Evolutionary conservation across 306 rosid species (phyloP), one percentile per base, ranked within the genome.

Genomic region (Acacia crassicarpa): DNA sequence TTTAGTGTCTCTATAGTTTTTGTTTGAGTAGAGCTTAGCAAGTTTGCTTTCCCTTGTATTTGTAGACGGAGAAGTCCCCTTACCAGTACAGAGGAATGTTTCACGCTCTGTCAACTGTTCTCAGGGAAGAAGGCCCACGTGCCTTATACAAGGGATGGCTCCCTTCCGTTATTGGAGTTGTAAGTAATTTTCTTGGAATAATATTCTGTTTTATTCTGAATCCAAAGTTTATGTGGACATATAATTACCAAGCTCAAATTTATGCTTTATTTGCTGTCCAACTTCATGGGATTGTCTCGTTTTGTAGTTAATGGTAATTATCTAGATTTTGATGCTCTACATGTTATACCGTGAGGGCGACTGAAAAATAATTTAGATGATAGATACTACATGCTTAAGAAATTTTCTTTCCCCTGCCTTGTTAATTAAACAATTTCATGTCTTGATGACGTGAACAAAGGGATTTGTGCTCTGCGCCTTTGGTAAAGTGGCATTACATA

Each of bases 101-200:
- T 79, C 99, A 96, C 85, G 99, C 99, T 71, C 80, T 96, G 67
- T 86, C 92, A 66, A 96, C 99, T 25, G 97, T 96, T 81, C 93
- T 96, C 27, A 87, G 92, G 81, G 97, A 93, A 88, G 99, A 96
- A 86, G 99, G 99, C 61, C 92, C 98, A 2, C 94, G 99, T 78
- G 98, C 99, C 75, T 84, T 96, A 82, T 96, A 96, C 81, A 96
- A 89, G 91, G 99, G 99, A 11, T 96, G 99, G 98, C 94, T 96
- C 85, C 98, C 99, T 82, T 96, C 99, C 61, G 99, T 93, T 15
- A 96, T 96, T 85, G 99, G 99, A 89, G 99, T 96, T 73, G 99
- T 96, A 82, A 92, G 99, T 90, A 85, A 68, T 30, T 41, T 78
- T 81, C 63, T 72, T 79, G 38, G 38, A 25, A 62, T 38, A 62